Evolutionary conservation across 345 rosid genomes (phyloP).

Genomic region (Cardiospermum halicacabum): DNA sequence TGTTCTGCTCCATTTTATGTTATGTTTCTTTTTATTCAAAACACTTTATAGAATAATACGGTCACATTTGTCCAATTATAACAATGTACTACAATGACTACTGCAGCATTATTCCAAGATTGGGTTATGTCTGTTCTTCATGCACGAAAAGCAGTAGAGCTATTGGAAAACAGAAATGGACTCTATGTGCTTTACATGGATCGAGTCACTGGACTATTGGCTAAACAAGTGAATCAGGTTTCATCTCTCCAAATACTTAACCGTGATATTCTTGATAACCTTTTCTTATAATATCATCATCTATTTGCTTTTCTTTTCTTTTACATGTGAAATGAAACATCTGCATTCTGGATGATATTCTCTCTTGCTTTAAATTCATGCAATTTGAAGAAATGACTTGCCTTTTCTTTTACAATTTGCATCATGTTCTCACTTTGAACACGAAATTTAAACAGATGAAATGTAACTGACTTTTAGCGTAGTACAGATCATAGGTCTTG

Average conservation of each 20-base stretch:
- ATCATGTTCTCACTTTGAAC: too few species aligned
- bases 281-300: constrained; percentile 27
- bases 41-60: background rate
- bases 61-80: background rate
- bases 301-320: background rate
- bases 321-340: background rate
- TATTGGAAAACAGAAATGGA: constrained; percentile 70
- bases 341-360: background rate
- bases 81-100: constrained; percentile 4
- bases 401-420: too few species aligned
- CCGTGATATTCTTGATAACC: constrained; percentile 42
- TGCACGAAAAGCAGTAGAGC: constrained; percentile 56
- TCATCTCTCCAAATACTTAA: constrained; percentile 45
- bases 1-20: background rate
- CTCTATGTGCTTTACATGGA: constrained; percentile 78
- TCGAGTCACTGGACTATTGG: constrained; percentile 59
- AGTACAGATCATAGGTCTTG: too few species aligned
- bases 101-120: constrained; percentile 67
- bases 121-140: constrained; percentile 65
- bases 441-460: too few species aligned
- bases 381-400: too few species aligned
- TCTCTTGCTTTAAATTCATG: background rate
- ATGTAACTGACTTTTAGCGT: too few species aligned
- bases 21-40: background rate
- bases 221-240: constrained; percentile 47